Percentiles rank a stretch among this genome's conserved stretches.
Evolutionary conservation across 176 grass and related monocot species (phyloP).

Genomic region (Thalia dealbata): DNA sequence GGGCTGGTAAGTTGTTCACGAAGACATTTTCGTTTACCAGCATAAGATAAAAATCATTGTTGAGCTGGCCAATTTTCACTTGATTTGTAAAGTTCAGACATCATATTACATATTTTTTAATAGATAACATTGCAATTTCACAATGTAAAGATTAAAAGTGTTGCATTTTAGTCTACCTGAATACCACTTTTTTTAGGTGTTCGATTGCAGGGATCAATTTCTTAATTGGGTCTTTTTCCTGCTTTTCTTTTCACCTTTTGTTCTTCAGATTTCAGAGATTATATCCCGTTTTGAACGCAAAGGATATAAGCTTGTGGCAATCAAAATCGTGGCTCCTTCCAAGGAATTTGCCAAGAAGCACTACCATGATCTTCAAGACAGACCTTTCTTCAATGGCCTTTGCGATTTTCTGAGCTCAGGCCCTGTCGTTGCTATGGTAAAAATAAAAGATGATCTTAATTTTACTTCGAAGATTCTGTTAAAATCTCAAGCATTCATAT

Average conservation of each 20-base stretch:
- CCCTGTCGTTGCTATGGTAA: constrained; percentile 91
- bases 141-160: too few relatives aligned
- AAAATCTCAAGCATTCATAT: neutral
- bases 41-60: neutral
- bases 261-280: constrained; percentile 70
- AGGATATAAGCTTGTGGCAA: constrained; percentile 81
- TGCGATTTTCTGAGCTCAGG: constrained; percentile 90
- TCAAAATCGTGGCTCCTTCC: constrained; percentile 80
- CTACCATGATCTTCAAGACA: constrained; percentile 83
- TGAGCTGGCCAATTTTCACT: neutral
- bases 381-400: constrained; percentile 74
- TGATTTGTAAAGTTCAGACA: neutral
- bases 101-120: too few relatives aligned
- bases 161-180: neutral
- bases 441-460: neutral
- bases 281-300: constrained; percentile 77
- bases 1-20: constrained; percentile 45
- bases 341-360: constrained; percentile 79
- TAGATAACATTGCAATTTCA: too few relatives aligned
- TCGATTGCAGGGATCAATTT: neutral
- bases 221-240: neutral
- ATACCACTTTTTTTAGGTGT: neutral
- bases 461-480: neutral
- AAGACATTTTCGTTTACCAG: neutral
- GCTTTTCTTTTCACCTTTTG: neutral